Base-by-base conservation (phyloP, 1,139 yeast genomes). In the Ashbya aceris region DNA sequence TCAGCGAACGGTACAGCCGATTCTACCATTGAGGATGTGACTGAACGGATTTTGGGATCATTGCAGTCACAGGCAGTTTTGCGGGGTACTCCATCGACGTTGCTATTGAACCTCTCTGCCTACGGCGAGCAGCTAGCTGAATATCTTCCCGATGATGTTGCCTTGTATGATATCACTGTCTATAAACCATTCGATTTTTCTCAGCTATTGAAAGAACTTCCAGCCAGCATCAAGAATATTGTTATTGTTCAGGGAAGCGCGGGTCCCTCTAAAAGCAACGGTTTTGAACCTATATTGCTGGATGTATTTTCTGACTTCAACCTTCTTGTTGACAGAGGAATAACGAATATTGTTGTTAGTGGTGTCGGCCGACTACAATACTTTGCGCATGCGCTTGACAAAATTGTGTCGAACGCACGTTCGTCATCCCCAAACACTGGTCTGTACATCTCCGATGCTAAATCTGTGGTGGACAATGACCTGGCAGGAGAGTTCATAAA, bases 161-260 rank as follows among this genome's bases (percentile, higher is more conserved):
- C 80, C 27, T 56, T 83, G 33, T 64, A 83, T 32, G 67, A 77
- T 6, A 68, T 84, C 39, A 76, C 81, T 34, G 73, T 76, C 27
- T 82, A 81, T 65, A 73, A 83, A 54, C 96, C 96, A 10, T 83
- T 86, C 67, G 67, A 73, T 47, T 64, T 80, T 41, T 62, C 64
- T 10, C 61, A 66, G 13, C 67, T 86, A 35, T 66, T 80, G 40
- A 56, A 68, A 2, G 56, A 66, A 2, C 57, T 85, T 32, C 91
- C 94, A 27, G 50, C 71, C 1, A 60, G 77, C 1, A 74, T 81
- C 30, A 70, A 70, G 41, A 70, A 75, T 26, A 66, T 89, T 42
- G 79, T 81, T 1, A 67, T 86, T 36, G 70, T 83, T 13, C 67
- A 65, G 45, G 52, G 86, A 75, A 64, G 95, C 74, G 66, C 65